Conservation (phyloP, 2,329 filamentous ascomycete species). For the Pseudocercospora vitis region DNA sequence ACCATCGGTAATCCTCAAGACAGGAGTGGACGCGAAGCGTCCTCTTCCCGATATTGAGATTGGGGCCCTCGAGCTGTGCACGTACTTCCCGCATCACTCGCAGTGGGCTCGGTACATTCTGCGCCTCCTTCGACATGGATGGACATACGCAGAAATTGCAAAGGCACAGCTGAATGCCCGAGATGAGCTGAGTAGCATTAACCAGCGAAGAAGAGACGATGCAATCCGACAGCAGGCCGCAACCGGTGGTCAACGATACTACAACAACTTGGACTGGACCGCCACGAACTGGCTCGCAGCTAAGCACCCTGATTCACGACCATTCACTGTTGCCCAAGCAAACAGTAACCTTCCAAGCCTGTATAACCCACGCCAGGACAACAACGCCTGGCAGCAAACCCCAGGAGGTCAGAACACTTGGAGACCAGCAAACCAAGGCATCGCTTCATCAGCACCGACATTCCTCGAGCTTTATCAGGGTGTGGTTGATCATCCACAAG, state of each 20-base stretch:
- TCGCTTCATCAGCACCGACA: not conserved
- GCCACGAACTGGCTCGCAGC: not conserved
- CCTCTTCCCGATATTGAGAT: not conserved
- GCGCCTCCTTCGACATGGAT: conserved; percentile 3
- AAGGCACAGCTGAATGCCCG: conserved; percentile 5
- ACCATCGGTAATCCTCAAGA: not conserved
- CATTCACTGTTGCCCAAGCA: not conserved
- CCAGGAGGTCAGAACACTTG: not conserved
- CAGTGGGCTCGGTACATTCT: conserved; percentile 1
- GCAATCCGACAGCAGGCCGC: not conserved
- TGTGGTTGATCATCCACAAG: conserved; percentile 3
- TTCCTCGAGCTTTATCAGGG: not conserved
- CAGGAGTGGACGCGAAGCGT: not conserved
- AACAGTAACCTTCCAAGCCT: not conserved
- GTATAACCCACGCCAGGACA: not conserved
- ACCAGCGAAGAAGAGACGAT: not conserved
- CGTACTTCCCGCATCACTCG: conserved; percentile 1
- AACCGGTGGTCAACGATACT: not conserved
- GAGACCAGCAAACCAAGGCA: not conserved
- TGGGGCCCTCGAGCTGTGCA: not conserved
- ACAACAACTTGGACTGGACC: not conserved
- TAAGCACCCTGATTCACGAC: no score
- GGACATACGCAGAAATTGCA: not conserved
- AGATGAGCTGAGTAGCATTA: not conserved
- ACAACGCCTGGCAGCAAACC: not conserved